Evolutionary conservation across 208 protist genomes (phyloP).

Genomic region (Herpetomonas samuelpessoai): DNA sequence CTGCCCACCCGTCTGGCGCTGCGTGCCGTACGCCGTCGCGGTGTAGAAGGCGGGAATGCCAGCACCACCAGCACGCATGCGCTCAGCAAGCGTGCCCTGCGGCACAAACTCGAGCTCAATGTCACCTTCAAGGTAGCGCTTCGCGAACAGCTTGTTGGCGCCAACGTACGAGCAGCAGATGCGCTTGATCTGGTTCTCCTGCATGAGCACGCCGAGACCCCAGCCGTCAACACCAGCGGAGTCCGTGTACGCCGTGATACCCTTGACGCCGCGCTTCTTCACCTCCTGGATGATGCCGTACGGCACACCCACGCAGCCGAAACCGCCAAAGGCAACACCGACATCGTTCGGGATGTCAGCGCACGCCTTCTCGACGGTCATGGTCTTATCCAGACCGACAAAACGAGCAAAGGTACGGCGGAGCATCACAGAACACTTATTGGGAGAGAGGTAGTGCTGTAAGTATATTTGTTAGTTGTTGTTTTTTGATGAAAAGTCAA

Average conservation of each 20-base stretch:
- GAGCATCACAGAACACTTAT: constrained; percentile 35
- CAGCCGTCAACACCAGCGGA: constrained; percentile 95
- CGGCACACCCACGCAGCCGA: constrained; percentile 95
- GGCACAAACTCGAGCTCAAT: constrained; percentile 96
- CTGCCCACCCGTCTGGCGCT: constrained; percentile 86
- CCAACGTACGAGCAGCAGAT: constrained; percentile 96
- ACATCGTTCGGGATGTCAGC: constrained; percentile 64
- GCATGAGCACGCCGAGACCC: constrained; percentile 94
- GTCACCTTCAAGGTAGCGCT: constrained; percentile 94
- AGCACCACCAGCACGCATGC: constrained; percentile 93
- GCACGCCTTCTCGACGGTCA: constrained; percentile 67
- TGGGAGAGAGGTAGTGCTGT: not conserved
- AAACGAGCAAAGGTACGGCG: constrained; percentile 48
- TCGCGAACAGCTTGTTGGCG: constrained; percentile 95
- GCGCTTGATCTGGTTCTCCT: constrained; percentile 85
- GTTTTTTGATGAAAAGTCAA: not conserved
- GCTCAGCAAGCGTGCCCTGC: constrained; percentile 96
- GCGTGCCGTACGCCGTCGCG: constrained; percentile 93
- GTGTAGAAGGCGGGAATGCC: constrained; percentile 98
- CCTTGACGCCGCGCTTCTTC: constrained; percentile 75
- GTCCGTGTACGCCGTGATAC: constrained; percentile 95
- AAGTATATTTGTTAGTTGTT: not conserved
- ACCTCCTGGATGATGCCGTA: constrained; percentile 92
- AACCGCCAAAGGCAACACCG: constrained; percentile 92
- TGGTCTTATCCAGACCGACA: constrained; percentile 68